A percentile compares a stretch with the other conserved stretches of the same genome.
phyloP scores from a whole-genome alignment of 176 grass and related monocot genomes.

The Otatea glauca region DNA sequence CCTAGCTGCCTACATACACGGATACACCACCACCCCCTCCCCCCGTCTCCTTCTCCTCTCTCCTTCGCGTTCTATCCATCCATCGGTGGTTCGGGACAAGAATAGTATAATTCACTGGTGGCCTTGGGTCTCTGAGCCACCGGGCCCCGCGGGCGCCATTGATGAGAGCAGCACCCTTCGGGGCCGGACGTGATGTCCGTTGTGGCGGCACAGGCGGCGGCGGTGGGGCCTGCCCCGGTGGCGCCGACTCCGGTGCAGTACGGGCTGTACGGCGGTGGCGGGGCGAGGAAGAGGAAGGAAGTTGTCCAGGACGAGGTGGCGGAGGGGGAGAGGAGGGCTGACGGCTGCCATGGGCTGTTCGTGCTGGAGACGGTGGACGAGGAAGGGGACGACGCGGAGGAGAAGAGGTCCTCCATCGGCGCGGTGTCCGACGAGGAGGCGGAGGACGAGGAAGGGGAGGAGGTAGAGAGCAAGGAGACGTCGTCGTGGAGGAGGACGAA shows the following conservation, averaged over 20 bases:
- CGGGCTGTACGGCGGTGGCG: constrained; percentile 28
- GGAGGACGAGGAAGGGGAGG: constrained; percentile 48
- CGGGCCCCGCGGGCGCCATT: constrained; percentile 41
- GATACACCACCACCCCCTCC: constrained; percentile 27
- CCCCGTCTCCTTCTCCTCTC: not conserved
- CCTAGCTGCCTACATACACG: constrained; percentile 40
- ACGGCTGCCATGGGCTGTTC: constrained; percentile 39
- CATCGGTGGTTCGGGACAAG: not conserved
- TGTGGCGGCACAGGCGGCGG: constrained; percentile 32
- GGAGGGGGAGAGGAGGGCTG: not conserved
- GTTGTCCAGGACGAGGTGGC: constrained; percentile 36
- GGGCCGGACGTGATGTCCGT: constrained; percentile 48
- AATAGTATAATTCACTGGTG: not conserved
- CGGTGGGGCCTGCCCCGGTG: not conserved
- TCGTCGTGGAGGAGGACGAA: not conserved
- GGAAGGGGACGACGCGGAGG: constrained; percentile 29
- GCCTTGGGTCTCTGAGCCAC: constrained; percentile 29
- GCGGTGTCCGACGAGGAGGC: constrained; percentile 35
- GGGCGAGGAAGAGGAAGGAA: constrained; percentile 66
- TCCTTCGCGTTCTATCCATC: not conserved
- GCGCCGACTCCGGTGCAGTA: constrained; percentile 7
- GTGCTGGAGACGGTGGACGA: constrained; percentile 54
- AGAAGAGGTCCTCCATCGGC: constrained; percentile 51
- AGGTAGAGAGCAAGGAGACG: constrained; percentile 38
- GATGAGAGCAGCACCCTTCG: constrained; percentile 34